Evolutionary conservation across 352 stramenopile species (phyloP).

Genomic region (Globisporangium takayamanum): DNA sequence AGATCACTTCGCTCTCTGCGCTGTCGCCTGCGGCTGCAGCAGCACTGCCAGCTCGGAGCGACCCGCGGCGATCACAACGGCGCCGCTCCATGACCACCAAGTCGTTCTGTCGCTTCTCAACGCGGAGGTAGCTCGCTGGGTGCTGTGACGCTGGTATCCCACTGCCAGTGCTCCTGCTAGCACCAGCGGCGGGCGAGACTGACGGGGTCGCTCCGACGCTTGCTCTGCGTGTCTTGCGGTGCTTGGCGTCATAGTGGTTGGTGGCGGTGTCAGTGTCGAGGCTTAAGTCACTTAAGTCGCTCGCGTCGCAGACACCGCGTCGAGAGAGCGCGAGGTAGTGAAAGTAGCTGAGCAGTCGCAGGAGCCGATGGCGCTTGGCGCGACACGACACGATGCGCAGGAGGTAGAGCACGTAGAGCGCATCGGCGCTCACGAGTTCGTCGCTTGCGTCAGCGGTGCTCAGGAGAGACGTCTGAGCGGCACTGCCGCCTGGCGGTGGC

Average conservation of each 20-base stretch:
- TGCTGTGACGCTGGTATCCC: too few species aligned
- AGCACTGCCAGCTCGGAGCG: too few species aligned
- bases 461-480: not conserved
- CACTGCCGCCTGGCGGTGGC: too few species aligned
- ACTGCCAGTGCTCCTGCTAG: too few species aligned
- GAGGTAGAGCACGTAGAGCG: slow-evolving; percentile 32
- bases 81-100: slow-evolving; percentile 17
- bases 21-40: not conserved
- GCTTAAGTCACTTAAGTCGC: not conserved
- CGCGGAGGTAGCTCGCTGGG: not conserved
- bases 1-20: slow-evolving; percentile 27
- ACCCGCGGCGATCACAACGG: not conserved
- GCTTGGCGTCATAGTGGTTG: not conserved
- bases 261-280: not conserved
- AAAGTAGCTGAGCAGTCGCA: slow-evolving; percentile 46
- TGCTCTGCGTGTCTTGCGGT: not conserved
- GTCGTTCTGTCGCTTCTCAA: slow-evolving; percentile 14
- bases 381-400: slow-evolving; percentile 34
- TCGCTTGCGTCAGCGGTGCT: slow-evolving; percentile 3
- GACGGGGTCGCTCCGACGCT: not conserved
- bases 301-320: not conserved
- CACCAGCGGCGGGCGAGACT: not conserved
- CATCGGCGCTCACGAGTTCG: slow-evolving; percentile 18
- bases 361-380: slow-evolving; percentile 24
- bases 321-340: slow-evolving; percentile 27